Conservation (phyloP, 306 rosid species). For the Sicyos baderoa region DNA sequence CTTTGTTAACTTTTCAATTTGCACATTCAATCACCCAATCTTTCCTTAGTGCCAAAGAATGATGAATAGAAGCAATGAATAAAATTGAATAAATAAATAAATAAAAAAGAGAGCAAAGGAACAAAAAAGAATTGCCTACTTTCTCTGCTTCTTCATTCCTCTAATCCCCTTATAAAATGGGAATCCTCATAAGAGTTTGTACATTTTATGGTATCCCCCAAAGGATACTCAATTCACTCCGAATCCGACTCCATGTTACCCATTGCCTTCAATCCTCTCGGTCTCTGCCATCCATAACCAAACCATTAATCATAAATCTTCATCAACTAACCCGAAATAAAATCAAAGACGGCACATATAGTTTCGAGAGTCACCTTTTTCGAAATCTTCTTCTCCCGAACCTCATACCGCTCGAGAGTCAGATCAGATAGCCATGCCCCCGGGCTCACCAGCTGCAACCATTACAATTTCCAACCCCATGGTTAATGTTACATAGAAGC, state of each 20-base stretch:
- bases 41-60: neutral
- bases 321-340: neutral
- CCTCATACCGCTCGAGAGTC: conserved; percentile 78
- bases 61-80: neutral
- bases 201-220: conserved; percentile 26
- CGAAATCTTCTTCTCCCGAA: conserved; percentile 82
- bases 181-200: conserved; percentile 25
- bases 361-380: conserved; percentile 43
- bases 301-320: conserved; percentile 1
- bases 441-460: conserved; percentile 60
- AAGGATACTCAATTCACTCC: conserved; percentile 30
- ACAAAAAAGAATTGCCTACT: conserved; percentile 1
- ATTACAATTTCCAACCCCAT: neutral
- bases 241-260: conserved; percentile 79
- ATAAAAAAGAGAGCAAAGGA: neutral
- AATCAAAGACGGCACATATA: too few species aligned
- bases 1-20: neutral
- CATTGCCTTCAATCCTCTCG: conserved; percentile 93
- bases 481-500: neutral
- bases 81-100: conserved; percentile 9
- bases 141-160: conserved; percentile 4
- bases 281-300: conserved; percentile 48
- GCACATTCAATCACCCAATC: neutral
- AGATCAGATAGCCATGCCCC: conserved; percentile 83
- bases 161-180: neutral